Conservation (phyloP, 495 filamentous ascomycete species). For the Aspergillus haitiensis region DNA sequence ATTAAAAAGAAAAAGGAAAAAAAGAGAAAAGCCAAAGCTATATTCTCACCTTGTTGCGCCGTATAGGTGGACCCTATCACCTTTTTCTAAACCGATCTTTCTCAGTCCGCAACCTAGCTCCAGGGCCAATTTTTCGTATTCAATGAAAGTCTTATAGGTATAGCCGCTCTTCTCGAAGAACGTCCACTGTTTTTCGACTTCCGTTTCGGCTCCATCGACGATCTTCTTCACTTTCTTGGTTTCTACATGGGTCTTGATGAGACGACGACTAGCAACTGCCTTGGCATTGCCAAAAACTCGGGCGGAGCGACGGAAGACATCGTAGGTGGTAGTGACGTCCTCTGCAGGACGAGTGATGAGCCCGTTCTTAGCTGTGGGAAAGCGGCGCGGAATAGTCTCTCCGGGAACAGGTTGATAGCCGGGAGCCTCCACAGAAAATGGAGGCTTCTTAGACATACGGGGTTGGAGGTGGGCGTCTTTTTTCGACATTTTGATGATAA, state of each 20-base stretch:
- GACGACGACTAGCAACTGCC: conserved; percentile 74
- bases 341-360: conserved; percentile 65
- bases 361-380: conserved; percentile 68
- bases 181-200: conserved; percentile 94
- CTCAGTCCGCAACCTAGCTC: conserved; percentile 75
- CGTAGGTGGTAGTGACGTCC: conserved; percentile 79
- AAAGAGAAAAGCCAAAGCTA: too few species aligned
- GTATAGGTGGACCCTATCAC: conserved; percentile 80
- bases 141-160: conserved; percentile 80
- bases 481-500: conserved; percentile 37
- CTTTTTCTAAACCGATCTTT: conserved; percentile 73
- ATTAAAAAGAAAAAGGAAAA: conserved; percentile 7
- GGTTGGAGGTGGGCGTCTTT: conserved; percentile 63
- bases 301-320: conserved; percentile 77
- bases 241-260: conserved; percentile 85
- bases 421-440: conserved; percentile 79
- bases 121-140: conserved; percentile 77
- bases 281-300: conserved; percentile 86
- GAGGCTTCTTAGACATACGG: conserved; percentile 55
- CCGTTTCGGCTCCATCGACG: conserved; percentile 81
- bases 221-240: conserved; percentile 97
- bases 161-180: conserved; percentile 93
- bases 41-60: conserved; percentile 71
- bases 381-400: conserved; percentile 87
- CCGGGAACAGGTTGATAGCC: conserved; percentile 70